These are phyloP conservation scores for Sporobolus alterniflorus DNA, from an alignment of 202 grass and related monocot species.

Conservation along the genomic window DNA sequence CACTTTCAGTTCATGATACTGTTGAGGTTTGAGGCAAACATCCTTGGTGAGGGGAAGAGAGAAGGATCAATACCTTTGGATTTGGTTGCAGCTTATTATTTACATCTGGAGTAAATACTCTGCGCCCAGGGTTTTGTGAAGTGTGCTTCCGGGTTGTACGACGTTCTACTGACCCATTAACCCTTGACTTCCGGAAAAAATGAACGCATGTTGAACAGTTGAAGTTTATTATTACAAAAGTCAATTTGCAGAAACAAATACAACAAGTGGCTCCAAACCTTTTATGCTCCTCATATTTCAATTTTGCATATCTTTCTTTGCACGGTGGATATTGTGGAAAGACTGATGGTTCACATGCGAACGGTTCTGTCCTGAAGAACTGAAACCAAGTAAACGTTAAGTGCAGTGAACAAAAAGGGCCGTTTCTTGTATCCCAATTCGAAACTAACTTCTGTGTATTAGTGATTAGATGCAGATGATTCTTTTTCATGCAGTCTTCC, in stretches of 20 bases:
- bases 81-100: constrained; percentile 46
- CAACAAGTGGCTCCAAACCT: constrained; percentile 43
- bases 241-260: neutral
- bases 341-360: constrained; percentile 89
- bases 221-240: no score
- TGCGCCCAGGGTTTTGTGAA: constrained; percentile 59
- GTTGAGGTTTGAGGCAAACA: neutral
- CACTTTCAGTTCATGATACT: neutral
- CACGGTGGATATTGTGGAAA: constrained; percentile 79
- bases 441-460: neutral
- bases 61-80: constrained; percentile 47
- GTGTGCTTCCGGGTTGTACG: constrained; percentile 44
- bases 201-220: neutral
- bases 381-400: constrained; percentile 49
- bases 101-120: constrained; percentile 73
- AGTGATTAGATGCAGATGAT: neutral
- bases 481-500: neutral
- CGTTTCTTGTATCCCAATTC: neutral
- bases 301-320: constrained; percentile 92
- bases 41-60: neutral
- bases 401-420: constrained; percentile 7
- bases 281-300: constrained; percentile 69
- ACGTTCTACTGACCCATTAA: constrained; percentile 57
- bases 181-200: constrained; percentile 64
- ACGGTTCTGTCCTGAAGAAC: constrained; percentile 97